Evolutionary conservation across 2,329 filamentous ascomycete genomes (phyloP).

Genomic region (Lachnellula hyalina): DNA sequence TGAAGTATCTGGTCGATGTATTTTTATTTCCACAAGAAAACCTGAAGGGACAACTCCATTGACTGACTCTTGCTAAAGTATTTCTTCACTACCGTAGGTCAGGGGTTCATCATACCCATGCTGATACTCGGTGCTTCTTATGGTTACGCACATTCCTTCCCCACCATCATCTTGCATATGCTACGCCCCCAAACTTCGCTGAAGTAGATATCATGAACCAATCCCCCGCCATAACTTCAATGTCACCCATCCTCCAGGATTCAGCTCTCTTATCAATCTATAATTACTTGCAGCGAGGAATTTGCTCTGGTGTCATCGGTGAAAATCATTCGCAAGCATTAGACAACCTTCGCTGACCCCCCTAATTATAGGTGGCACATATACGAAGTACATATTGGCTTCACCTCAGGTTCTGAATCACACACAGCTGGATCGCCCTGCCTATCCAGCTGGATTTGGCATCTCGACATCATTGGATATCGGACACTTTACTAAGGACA

Average conservation of each 20-base stretch:
- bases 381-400: not conserved
- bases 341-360: constrained; percentile 24
- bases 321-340: constrained; percentile 19
- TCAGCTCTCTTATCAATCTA: not conserved
- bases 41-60: not conserved
- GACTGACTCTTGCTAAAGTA: not conserved
- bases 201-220: not conserved
- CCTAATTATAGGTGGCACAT: not conserved
- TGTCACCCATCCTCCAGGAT: not conserved
- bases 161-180: not conserved
- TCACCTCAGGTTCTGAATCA: too few species aligned
- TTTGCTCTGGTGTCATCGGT: constrained; percentile 5
- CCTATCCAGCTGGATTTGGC: not conserved
- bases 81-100: not conserved
- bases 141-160: not conserved
- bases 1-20: too few species aligned
- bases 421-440: not conserved
- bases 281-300: not conserved
- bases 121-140: not conserved
- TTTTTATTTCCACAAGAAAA: too few species aligned
- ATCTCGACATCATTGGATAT: not conserved
- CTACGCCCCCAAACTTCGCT: not conserved
- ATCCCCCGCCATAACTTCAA: not conserved
- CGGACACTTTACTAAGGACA: too few species aligned
- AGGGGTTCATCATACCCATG: not conserved